These are phyloP conservation scores for Fraxinus latifolia DNA, from an alignment of 305 asterid species.

Conservation along the genomic window DNA sequence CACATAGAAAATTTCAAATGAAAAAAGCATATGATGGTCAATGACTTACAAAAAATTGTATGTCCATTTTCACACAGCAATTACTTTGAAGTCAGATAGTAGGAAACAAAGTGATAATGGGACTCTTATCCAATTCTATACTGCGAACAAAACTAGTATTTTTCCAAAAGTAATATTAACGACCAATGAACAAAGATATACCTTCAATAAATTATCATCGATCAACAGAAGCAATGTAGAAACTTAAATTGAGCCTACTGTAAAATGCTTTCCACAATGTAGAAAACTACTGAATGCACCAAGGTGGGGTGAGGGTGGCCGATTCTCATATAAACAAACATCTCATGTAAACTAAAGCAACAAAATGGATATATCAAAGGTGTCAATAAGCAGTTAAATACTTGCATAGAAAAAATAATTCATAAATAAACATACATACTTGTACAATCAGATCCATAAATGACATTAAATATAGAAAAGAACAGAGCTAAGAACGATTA, in stretches of 20 bases:
- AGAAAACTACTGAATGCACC: background rate
- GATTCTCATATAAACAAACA: background rate
- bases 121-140: background rate
- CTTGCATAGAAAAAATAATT: background rate
- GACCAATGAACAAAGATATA: background rate
- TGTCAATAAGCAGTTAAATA: background rate
- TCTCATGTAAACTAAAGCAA: background rate
- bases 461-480: conserved; percentile 5
- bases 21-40: background rate
- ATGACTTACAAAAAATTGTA: background rate
- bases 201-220: background rate
- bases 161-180: background rate
- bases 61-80: background rate
- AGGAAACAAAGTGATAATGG: background rate
- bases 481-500: background rate
- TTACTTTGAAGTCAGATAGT: background rate
- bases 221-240: background rate
- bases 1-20: conserved; percentile 4
- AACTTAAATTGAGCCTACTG: background rate
- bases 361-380: background rate
- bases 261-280: background rate
- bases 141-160: background rate
- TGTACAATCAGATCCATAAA: background rate
- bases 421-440: background rate
- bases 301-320: background rate